Conservation (phyloP, 345 rosid genomes). For the Mercurialis annua region DNA sequence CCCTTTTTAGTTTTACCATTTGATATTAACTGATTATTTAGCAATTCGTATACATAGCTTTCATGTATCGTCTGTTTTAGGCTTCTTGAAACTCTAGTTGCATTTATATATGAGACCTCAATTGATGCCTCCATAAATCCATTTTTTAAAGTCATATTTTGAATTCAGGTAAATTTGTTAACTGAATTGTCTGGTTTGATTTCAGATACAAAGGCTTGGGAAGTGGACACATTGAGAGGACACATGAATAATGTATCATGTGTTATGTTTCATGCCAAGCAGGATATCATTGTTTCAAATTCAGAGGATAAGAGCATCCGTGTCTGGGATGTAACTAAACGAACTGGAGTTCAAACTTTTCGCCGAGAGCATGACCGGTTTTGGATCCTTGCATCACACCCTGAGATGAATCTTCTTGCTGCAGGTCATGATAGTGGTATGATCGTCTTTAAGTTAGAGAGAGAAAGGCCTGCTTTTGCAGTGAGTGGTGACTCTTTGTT, state of each 20-base stretch:
- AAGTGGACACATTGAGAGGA: constrained; percentile 95
- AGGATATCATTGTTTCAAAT: constrained; percentile 94
- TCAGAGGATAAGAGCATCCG: constrained; percentile 96
- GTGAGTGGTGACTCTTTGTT: constrained; percentile 71
- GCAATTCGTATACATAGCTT: not conserved
- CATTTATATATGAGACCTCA: not conserved
- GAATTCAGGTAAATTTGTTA: not conserved
- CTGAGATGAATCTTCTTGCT: constrained; percentile 92
- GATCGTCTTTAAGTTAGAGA: constrained; percentile 95
- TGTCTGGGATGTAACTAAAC: constrained; percentile 93
- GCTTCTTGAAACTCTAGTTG: not conserved
- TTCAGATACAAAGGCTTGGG: constrained; percentile 99
- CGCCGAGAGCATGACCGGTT: constrained; percentile 95
- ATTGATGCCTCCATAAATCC: not conserved
- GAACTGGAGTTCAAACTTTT: constrained; percentile 88
- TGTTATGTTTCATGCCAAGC: constrained; percentile 93
- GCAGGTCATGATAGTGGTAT: constrained; percentile 97
- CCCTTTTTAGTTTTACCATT: not conserved
- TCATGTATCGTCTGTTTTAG: not conserved
- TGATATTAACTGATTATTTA: not conserved
- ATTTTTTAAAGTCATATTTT: not conserved
- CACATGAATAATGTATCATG: constrained; percentile 95
- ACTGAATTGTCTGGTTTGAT: constrained; percentile 1
- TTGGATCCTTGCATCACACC: constrained; percentile 93
- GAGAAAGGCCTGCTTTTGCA: constrained; percentile 93